phyloP scores from a whole-genome alignment of 345 rosid genomes.

The Aegle marmelos region DNA sequence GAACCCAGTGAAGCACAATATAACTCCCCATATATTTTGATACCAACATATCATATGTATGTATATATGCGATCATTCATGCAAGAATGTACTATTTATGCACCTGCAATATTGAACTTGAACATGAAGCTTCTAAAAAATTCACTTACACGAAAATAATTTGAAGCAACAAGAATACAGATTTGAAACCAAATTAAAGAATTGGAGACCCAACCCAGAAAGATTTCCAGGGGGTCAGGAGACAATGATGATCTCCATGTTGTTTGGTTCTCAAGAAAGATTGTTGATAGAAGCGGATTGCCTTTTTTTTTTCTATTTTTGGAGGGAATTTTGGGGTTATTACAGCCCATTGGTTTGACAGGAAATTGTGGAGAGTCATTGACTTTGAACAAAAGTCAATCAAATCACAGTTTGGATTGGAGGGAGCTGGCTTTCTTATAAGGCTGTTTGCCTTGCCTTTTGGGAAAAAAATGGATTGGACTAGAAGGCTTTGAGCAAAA shows the following conservation, averaged over 20 bases:
- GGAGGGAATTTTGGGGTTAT: constrained; percentile 20
- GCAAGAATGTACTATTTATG: not conserved
- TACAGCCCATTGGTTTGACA: constrained; percentile 29
- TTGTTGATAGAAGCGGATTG: constrained; percentile 13
- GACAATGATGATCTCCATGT: constrained; percentile 22
- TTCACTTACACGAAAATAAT: constrained; percentile 8
- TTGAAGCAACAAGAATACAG: constrained; percentile 17
- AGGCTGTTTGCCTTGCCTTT: not conserved
- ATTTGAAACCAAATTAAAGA: constrained; percentile 23
- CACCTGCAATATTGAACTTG: constrained; percentile 39
- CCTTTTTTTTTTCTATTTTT: constrained; percentile 33
- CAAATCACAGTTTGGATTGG: constrained; percentile 15
- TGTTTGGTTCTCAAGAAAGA: constrained; percentile 4
- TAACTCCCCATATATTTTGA: too few species aligned
- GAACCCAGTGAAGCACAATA: not conserved
- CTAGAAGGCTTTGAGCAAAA: not conserved
- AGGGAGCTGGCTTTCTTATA: not conserved
- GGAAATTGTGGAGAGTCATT: constrained; percentile 22
- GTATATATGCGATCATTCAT: not conserved
- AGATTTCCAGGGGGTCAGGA: constrained; percentile 32
- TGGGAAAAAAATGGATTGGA: not conserved
- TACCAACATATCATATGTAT: not conserved
- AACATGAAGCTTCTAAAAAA: constrained; percentile 32
- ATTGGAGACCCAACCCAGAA: constrained; percentile 37
- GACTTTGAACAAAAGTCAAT: not conserved